Evolutionary conservation across 2,329 filamentous ascomycete genomes (phyloP).

Genomic region (Lasiodiplodia sp.): DNA sequence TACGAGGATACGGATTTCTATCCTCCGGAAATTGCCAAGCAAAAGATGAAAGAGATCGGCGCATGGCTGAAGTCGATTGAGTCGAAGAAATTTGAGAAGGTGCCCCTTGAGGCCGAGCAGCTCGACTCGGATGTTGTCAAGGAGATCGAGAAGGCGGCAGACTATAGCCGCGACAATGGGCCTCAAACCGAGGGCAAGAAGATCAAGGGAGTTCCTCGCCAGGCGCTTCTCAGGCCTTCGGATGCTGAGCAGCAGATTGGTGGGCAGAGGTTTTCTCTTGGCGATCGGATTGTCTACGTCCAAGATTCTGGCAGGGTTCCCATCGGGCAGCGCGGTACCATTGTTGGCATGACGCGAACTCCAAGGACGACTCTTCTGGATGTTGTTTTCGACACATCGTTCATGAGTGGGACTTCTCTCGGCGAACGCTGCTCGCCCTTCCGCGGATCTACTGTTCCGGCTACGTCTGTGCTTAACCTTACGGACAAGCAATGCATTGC

Average conservation of each 20-base stretch:
- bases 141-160: constrained; percentile 78
- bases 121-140: constrained; percentile 90
- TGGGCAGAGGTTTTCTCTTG: constrained; percentile 81
- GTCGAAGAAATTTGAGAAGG: constrained; percentile 89
- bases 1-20: constrained; percentile 89
- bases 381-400: constrained; percentile 90
- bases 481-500: constrained; percentile 80
- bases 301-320: constrained; percentile 94
- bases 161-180: constrained; percentile 64
- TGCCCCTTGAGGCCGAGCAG: constrained; percentile 96
- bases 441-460: constrained; percentile 88
- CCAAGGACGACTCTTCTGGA: constrained; percentile 83
- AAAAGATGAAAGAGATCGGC: constrained; percentile 90
- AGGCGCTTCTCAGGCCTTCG: constrained; percentile 87
- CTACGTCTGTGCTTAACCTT: constrained; percentile 88
- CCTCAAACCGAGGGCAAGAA: constrained; percentile 68
- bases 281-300: constrained; percentile 92
- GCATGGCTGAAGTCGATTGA: constrained; percentile 92
- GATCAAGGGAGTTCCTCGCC: constrained; percentile 81
- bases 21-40: constrained; percentile 72
- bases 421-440: constrained; percentile 91
- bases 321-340: constrained; percentile 88
- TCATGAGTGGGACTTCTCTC: constrained; percentile 96
- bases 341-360: constrained; percentile 92
- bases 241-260: constrained; percentile 94